phyloP scores from a whole-genome alignment of 345 rosid genomes.

The Heritiera littoralis region DNA sequence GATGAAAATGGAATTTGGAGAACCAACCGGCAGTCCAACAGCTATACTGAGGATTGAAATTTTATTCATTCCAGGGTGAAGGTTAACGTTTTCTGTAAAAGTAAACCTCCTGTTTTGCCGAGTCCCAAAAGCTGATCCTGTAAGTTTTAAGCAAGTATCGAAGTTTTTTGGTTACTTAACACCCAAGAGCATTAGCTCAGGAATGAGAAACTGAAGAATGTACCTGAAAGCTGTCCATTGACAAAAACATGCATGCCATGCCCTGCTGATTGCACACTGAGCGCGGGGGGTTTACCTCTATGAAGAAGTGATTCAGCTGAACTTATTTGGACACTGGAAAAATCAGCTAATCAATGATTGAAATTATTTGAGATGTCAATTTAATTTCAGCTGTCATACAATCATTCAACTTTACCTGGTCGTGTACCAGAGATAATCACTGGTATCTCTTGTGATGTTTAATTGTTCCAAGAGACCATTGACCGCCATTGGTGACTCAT shows the following conservation, averaged over 20 bases:
- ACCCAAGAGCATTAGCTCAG: not conserved
- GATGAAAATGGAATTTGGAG: not conserved
- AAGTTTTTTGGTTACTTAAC: conserved; percentile 1
- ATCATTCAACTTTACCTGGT: conserved; percentile 46
- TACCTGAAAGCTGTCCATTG: conserved; percentile 76
- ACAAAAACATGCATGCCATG: conserved; percentile 79
- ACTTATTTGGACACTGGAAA: conserved; percentile 44
- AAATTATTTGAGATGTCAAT: not conserved
- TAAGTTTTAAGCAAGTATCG: conserved; percentile 6
- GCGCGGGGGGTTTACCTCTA: conserved; percentile 47
- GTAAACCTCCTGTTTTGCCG: conserved; percentile 42
- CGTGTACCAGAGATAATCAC: conserved; percentile 72
- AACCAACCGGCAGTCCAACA: conserved; percentile 52
- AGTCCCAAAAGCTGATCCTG: conserved; percentile 76
- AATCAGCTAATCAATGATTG: not conserved
- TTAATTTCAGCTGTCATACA: not conserved
- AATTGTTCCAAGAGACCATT: conserved; percentile 63
- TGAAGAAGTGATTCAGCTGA: conserved; percentile 54
- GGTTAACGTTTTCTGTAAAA: conserved; percentile 38
- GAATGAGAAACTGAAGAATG: conserved; percentile 1
- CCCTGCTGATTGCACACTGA: conserved; percentile 66
- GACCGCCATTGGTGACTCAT: conserved; percentile 39
- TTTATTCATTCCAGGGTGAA: conserved; percentile 41
- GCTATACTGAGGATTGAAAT: conserved; percentile 51
- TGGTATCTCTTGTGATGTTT: conserved; percentile 59